Evolutionary conservation across 345 rosid genomes (phyloP), one percentile per base, ranked within the genome.

Genomic region (Garcia nutans): DNA sequence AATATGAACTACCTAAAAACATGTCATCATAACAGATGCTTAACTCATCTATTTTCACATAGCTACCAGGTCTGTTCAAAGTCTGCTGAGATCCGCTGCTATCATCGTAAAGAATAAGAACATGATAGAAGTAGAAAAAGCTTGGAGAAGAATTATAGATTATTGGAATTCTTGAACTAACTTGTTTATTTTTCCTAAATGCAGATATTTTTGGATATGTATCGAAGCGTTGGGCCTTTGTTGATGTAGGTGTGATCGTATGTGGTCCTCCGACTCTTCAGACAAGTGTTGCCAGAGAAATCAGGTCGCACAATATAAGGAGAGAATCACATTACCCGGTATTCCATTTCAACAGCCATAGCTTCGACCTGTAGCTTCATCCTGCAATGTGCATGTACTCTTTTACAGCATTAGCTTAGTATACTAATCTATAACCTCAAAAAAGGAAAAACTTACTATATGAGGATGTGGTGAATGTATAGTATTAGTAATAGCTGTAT

Each of bases 221-320:
- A 59, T 76, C 86, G 56, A 87, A 82, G 73, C 82, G 81, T 8
- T 89, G 92, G 95, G 97, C 93, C 7, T 57, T 80, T 72, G 97
- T 87, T 13, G 94, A 95, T 62, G 86, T 89, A n/a, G 97, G 99
- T 12, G 97, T 91, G 1, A 84, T 92, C 3, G 90, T 92, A 12
- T 94, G 97, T 26, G 98, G 98, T 65, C 98, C 97, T 11, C 81
- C 90, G 47, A 77, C 85, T 73, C 97, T 94, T 31, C 91, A 89
- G 80, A 17, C 90, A 8, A 88, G 88, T 71, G 94, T 95, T 62
- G 99, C 97, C 33, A 82, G 80, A 83, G 95, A 90, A 77, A 89
- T 92, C 84, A 86, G 97, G 83, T 84, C 89, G 10, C 87, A 82
- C 71, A 89, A 84, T 78, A 23, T 88, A 10, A 77, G 76, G 70